Percentiles rank a stretch among this genome's conserved stretches.
Conservation (phyloP, 2,329 filamentous ascomycete species). For the Chrysoporthe austroafricana region DNA sequence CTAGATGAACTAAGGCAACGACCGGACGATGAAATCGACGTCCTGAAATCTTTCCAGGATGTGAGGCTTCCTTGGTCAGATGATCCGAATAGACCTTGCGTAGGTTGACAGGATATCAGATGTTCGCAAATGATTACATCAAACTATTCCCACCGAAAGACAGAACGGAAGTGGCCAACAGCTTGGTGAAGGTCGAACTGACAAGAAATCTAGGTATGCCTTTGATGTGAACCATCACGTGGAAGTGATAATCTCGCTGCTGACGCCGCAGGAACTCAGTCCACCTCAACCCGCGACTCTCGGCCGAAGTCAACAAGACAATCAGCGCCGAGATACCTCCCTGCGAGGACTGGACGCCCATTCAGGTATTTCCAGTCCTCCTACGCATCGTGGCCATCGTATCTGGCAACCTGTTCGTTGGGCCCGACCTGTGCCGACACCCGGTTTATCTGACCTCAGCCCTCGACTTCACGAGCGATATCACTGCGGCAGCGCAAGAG, state of each 20-base stretch:
- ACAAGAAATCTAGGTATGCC: constrained; percentile 15
- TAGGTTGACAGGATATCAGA: not conserved
- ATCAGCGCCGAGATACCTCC: constrained; percentile 11
- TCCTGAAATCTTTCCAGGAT: constrained; percentile 31
- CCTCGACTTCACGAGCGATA: constrained; percentile 44
- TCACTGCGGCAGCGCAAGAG: constrained; percentile 31
- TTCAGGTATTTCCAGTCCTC: constrained; percentile 41
- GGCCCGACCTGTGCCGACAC: constrained; percentile 45
- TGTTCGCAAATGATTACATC: constrained; percentile 22
- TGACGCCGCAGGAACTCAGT: not conserved
- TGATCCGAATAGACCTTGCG: not conserved
- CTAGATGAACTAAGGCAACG: constrained; percentile 36
- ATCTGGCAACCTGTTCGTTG: constrained; percentile 48
- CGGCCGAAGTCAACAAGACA: constrained; percentile 17
- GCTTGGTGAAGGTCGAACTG: constrained; percentile 17
- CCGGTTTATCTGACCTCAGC: constrained; percentile 44
- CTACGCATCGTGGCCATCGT: constrained; percentile 45
- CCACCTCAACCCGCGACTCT: constrained; percentile 17
- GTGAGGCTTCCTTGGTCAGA: constrained; percentile 1
- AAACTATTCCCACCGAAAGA: constrained; percentile 23
- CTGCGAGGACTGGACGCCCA: constrained; percentile 27
- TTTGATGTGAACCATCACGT: rapidly evolving
- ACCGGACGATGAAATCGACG: constrained; percentile 37
- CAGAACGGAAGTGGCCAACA: constrained; percentile 21
- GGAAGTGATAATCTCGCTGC: not conserved